phyloP scores from a whole-genome alignment of 495 filamentous ascomycete species.

The Daldinia childiae region DNA sequence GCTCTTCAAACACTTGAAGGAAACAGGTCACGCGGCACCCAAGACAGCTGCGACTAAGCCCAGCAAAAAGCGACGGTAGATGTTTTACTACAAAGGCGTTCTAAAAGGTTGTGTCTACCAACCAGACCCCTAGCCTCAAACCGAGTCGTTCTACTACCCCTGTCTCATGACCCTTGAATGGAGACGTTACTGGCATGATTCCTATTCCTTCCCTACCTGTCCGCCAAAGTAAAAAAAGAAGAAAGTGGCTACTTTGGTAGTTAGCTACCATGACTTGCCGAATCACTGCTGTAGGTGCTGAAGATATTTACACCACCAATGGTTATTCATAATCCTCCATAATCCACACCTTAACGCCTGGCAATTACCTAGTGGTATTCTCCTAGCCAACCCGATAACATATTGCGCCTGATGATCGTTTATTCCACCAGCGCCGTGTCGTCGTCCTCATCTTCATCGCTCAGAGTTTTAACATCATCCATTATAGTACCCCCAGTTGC shows the following conservation, averaged over 20 bases:
- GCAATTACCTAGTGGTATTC: constrained; percentile 42
- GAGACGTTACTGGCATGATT: background rate
- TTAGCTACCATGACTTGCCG: constrained; percentile 11
- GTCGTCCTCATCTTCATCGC: constrained; percentile 61
- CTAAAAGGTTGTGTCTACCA: constrained; percentile 10
- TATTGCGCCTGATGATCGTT: constrained; percentile 42
- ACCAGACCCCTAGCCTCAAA: background rate
- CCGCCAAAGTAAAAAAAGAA: constrained; percentile 3
- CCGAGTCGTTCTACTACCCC: background rate
- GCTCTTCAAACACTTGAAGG: constrained; percentile 78
- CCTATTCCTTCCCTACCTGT: background rate
- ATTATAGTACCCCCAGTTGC: constrained; percentile 79
- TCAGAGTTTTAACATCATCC: constrained; percentile 87
- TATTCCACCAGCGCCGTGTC: constrained; percentile 53
- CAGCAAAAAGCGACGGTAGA: constrained; percentile 52
- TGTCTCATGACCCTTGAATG: background rate
- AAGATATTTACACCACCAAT: constrained; percentile 37
- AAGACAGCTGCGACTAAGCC: constrained; percentile 44
- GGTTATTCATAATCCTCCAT: constrained; percentile 17
- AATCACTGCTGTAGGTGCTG: constrained; percentile 26
- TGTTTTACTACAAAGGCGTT: constrained; percentile 5
- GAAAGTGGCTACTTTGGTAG: background rate
- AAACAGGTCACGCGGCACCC: constrained; percentile 67
- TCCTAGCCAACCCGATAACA: constrained; percentile 35
- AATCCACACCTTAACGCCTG: constrained; percentile 28